A percentile compares a stretch with the other conserved stretches of the same genome.
Evolutionary conservation across 2,329 filamentous ascomycete species (phyloP).

Genomic region (Aspergillus latus): DNA sequence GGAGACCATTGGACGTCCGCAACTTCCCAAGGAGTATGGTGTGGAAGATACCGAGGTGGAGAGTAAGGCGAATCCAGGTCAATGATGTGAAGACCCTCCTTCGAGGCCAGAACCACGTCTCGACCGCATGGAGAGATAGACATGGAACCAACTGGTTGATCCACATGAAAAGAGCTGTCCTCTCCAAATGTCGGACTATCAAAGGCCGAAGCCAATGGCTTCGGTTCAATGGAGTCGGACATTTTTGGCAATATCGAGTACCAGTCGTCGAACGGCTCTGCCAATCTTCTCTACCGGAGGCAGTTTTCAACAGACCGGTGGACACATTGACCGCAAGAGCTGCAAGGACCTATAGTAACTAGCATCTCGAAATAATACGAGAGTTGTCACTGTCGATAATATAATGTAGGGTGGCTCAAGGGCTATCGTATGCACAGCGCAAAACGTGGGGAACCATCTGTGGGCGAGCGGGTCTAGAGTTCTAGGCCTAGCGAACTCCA

Average conservation of each 20-base stretch:
- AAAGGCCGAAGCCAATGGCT: constrained; percentile 58
- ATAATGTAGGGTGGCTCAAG: constrained; percentile 2
- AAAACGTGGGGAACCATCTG: constrained; percentile 5
- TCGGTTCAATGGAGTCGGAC: constrained; percentile 38
- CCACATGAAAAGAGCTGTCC: constrained; percentile 80
- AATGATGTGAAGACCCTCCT: constrained; percentile 85
- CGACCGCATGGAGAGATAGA: constrained; percentile 89
- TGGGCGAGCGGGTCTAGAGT: neutral
- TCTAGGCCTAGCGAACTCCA: neutral
- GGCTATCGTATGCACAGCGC: constrained; percentile 18
- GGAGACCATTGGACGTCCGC: constrained; percentile 97
- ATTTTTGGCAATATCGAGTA: constrained; percentile 23
- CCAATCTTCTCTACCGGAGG: constrained; percentile 9
- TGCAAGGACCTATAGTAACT: constrained; percentile 1
- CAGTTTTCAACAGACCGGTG: constrained; percentile 14
- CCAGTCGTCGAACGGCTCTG: constrained; percentile 1
- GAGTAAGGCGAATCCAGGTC: constrained; percentile 88
- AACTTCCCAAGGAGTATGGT: constrained; percentile 89
- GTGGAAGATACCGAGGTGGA: constrained; percentile 78
- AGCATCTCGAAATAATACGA: constrained; percentile 21
- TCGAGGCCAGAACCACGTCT: constrained; percentile 87
- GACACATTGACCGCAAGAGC: constrained; percentile 13
- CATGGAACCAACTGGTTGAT: constrained; percentile 77
- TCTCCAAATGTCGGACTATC: constrained; percentile 86
- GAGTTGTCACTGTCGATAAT: constrained; percentile 8